Evolutionary conservation across 2,329 filamentous ascomycete genomes (phyloP).

Genomic region (Tolypocladium amazonense): DNA sequence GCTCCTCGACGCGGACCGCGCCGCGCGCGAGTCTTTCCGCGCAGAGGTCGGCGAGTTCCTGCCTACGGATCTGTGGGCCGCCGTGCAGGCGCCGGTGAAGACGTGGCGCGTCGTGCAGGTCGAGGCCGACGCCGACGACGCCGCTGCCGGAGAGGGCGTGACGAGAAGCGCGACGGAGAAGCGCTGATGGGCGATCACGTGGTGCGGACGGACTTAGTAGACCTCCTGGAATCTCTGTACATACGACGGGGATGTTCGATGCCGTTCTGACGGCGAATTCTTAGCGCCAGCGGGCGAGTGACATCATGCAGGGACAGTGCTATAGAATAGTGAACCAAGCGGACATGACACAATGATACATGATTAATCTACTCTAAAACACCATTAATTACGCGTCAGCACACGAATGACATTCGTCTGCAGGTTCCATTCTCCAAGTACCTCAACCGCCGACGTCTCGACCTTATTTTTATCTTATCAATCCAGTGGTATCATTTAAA

Average conservation of each 20-base stretch:
- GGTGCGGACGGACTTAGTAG: background rate
- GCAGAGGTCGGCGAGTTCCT: conserved; percentile 77
- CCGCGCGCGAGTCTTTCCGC: conserved; percentile 67
- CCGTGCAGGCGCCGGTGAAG: conserved; percentile 50
- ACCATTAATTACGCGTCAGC: background rate
- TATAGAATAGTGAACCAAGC: background rate
- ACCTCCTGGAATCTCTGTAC: background rate
- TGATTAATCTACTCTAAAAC: background rate
- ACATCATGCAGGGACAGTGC: background rate
- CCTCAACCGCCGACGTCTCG: background rate
- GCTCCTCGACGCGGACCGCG: conserved; percentile 61
- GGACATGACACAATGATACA: background rate
- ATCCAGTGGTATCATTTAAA: background rate
- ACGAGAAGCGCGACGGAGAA: background rate
- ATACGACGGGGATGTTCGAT: background rate
- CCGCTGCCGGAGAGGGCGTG: background rate
- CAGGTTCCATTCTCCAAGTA: background rate
- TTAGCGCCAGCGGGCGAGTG: background rate
- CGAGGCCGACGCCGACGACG: conserved; percentile 12
- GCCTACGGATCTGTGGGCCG: conserved; percentile 80
- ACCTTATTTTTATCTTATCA: background rate
- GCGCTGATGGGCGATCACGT: background rate
- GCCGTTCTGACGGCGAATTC: background rate
- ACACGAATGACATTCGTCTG: background rate
- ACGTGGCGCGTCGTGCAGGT: conserved; percentile 38